Evolutionary conservation across 306 rosid genomes (phyloP).

Genomic region (Argentina anserina): DNA sequence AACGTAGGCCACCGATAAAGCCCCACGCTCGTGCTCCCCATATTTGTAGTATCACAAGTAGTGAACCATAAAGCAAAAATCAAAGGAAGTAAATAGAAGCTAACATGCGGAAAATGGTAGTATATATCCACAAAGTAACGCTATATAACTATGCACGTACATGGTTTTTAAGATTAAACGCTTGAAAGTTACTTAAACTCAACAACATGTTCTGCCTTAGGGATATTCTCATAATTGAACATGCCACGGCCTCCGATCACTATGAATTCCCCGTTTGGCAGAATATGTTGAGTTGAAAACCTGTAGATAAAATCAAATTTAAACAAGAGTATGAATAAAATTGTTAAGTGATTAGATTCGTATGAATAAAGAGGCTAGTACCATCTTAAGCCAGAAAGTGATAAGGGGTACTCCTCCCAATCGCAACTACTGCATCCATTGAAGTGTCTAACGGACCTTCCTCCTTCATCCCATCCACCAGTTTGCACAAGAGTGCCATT

Average conservation of each 20-base stretch:
- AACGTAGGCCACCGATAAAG: too few relatives aligned
- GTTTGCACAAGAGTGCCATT: conserved; percentile 15
- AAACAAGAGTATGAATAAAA: too few relatives aligned
- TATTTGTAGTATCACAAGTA: too few relatives aligned
- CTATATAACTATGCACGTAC: background rate
- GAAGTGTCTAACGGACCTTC: conserved; percentile 6
- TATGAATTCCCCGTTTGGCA: conserved; percentile 63
- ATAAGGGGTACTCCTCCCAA: conserved; percentile 34
- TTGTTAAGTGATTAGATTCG: too few relatives aligned
- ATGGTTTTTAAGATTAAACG: conserved; percentile 23
- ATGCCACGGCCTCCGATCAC: conserved; percentile 50
- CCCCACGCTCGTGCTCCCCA: too few relatives aligned
- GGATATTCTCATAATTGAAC: conserved; percentile 56
- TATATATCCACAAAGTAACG: background rate
- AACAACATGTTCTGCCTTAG: conserved; percentile 46
- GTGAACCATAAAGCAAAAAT: too few relatives aligned
- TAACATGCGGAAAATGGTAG: too few relatives aligned
- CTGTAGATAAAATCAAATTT: conserved; percentile 9
- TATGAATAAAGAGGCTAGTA: too few relatives aligned
- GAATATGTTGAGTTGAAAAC: conserved; percentile 56
- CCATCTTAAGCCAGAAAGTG: conserved; percentile 8
- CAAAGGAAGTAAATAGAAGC: too few relatives aligned
- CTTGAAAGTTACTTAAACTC: conserved; percentile 48
- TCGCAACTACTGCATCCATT: conserved; percentile 22
- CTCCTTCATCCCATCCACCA: conserved; percentile 18